phyloP scores from a whole-genome alignment of 1,284 basidiomycete species.

The Ceratobasidium sp. region DNA sequence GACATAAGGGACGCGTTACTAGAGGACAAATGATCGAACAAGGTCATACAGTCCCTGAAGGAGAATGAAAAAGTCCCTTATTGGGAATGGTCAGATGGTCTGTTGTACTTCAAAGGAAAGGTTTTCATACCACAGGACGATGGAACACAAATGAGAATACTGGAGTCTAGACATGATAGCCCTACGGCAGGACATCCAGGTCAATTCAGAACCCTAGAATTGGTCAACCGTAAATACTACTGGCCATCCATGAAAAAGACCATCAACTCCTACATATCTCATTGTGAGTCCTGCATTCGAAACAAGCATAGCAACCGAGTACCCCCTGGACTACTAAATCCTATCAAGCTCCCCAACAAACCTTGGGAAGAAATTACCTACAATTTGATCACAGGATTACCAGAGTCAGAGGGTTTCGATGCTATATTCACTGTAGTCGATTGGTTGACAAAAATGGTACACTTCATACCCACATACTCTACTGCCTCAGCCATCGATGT shows the following conservation, averaged over 20 bases:
- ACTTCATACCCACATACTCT: conserved; percentile 9
- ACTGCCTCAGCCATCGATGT: conserved; percentile 11
- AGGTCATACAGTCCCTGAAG: not conserved
- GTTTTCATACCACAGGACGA: not conserved
- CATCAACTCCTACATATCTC: conserved; percentile 4
- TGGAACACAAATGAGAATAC: not conserved
- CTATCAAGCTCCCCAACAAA: not conserved
- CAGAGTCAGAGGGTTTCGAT: not conserved
- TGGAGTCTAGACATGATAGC: conserved; percentile 1
- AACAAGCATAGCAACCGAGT: not conserved
- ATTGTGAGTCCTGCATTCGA: conserved; percentile 25
- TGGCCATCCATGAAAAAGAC: not conserved
- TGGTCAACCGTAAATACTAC: not conserved
- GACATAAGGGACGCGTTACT: not conserved
- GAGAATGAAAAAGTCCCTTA: not conserved
- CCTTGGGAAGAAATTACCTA: conserved; percentile 11
- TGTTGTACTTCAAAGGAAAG: not conserved
- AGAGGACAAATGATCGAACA: not conserved
- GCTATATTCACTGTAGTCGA: not conserved
- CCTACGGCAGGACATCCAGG: conserved; percentile 1
- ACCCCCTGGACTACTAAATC: not conserved
- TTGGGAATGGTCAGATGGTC: not conserved
- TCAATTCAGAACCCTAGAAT: conserved; percentile 43
- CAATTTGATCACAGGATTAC: not conserved
- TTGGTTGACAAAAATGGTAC: not conserved